These are phyloP conservation scores for Nigrospora osmanthi DNA, from an alignment of 2,329 filamentous ascomycete genomes.

Conservation along the genomic window DNA sequence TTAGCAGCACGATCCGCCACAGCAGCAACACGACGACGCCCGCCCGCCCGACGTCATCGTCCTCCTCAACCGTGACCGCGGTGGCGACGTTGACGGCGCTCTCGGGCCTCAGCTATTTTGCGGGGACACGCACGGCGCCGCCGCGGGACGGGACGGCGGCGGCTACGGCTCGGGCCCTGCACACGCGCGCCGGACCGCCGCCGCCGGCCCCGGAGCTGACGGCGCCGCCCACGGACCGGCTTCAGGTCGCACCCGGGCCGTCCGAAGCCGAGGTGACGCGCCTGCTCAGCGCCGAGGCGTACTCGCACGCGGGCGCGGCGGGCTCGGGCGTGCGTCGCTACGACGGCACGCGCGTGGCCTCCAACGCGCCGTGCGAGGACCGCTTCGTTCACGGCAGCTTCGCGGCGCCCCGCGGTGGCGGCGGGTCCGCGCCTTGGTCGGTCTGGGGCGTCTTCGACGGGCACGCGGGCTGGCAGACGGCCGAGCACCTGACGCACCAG, in stretches of 20 bases:
- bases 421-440: conserved; percentile 14
- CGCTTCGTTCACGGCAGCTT: conserved; percentile 22
- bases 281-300: conserved; percentile 18
- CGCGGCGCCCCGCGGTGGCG: conserved; percentile 11
- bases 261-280: conserved; percentile 11
- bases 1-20: no score
- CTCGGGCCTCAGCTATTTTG: no score
- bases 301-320: conserved; percentile 9
- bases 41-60: no score
- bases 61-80: no score
- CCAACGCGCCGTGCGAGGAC: conserved; percentile 25
- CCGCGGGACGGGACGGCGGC: no score
- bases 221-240: not conserved
- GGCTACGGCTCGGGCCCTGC: no score
- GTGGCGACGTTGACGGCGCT: no score
- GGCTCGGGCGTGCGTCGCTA: conserved; percentile 14
- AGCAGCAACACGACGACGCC: no score
- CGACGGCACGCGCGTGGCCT: conserved; percentile 21
- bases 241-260: not conserved
- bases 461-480: conserved; percentile 25
- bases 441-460: conserved; percentile 26
- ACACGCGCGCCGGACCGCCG: no score
- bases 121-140: no score
- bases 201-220: not conserved
- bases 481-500: conserved; percentile 18